phyloP scores from a whole-genome alignment of 1,139 yeast genomes.

The Protomyces inouyei region DNA sequence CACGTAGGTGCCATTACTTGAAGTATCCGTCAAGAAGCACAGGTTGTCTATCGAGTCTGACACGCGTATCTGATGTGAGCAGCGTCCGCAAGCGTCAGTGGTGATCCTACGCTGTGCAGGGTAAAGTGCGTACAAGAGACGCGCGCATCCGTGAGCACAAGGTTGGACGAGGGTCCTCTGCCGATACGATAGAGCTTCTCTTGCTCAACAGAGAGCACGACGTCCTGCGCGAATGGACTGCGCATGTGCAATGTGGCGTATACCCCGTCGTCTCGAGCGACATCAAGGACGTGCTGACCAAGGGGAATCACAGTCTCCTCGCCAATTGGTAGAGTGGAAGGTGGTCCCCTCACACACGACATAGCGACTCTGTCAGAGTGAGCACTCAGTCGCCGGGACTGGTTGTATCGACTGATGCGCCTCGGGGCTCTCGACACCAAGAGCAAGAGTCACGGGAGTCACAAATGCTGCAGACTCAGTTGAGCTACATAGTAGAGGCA shows the following conservation, averaged over 20 bases:
- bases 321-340: not conserved
- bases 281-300: not conserved
- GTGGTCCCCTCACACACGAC: not conserved
- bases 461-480: not conserved
- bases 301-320: not conserved
- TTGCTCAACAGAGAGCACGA: not conserved
- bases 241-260: not conserved
- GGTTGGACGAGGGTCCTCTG: not conserved
- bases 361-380: not conserved
- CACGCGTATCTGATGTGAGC: conserved; percentile 3
- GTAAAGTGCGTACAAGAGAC: conserved; percentile 17
- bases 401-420: not conserved
- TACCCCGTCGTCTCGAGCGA: not conserved
- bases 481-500: not conserved
- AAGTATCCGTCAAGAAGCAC: conserved; percentile 53
- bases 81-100: not conserved
- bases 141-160: conserved; percentile 6
- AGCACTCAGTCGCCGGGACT: not conserved
- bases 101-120: conserved; percentile 11
- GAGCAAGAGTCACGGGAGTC: not conserved
- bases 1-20: conserved; percentile 42
- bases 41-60: conserved; percentile 50
- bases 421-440: not conserved
- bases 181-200: not conserved
- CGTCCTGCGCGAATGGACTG: not conserved